phyloP scores from a whole-genome alignment of 139 green algal species.

The Picochlorum sp. region DNA sequence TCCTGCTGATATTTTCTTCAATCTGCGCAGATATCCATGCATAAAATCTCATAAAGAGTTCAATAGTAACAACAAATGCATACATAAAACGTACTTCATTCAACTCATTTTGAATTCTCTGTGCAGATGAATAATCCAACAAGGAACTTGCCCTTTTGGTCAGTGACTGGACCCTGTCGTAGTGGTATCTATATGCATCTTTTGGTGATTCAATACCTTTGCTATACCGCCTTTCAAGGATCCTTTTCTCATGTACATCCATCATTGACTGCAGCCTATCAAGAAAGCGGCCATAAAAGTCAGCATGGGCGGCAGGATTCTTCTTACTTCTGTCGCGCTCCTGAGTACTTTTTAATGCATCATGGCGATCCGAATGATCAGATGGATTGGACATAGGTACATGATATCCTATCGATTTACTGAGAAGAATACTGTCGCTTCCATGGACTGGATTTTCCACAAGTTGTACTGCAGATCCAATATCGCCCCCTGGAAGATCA shows the following conservation, averaged over 20 bases:
- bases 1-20: too few relatives aligned
- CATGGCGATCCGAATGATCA: too few relatives aligned
- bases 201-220: neutral
- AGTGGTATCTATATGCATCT: neutral
- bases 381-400: too few relatives aligned
- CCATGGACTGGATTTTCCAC: too few relatives aligned
- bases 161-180: neutral
- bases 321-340: neutral
- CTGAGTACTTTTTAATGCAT: too few relatives aligned
- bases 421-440: too few relatives aligned
- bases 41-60: too few relatives aligned
- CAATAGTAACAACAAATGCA: too few relatives aligned
- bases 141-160: slow-evolving; percentile 2
- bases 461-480: too few relatives aligned
- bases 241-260: neutral
- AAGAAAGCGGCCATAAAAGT: neutral
- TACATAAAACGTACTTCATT: neutral
- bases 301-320: neutral
- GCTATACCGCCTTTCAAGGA: neutral
- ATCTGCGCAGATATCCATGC: too few relatives aligned
- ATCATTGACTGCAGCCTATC: neutral
- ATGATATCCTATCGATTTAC: too few relatives aligned
- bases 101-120: slow-evolving; percentile 4
- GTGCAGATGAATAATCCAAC: slow-evolving; percentile 4
- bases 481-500: too few relatives aligned